Evolutionary conservation across 352 stramenopile species (phyloP), one percentile per base, ranked within the genome.

Genomic region (Phytophthora hibernalis): DNA sequence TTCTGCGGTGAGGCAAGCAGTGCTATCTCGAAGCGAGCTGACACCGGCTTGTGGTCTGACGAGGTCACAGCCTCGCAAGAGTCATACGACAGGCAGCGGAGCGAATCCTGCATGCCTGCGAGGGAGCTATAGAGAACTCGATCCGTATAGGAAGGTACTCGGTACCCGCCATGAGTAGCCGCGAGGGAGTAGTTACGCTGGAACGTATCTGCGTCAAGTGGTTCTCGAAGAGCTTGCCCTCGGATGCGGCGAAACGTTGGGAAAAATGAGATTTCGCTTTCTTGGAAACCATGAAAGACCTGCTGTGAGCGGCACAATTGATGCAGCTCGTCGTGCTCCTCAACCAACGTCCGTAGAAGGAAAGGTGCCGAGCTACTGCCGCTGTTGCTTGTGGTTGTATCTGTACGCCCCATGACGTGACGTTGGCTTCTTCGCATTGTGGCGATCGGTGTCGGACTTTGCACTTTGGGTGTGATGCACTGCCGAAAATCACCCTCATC

Each of bases 101-200:
- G 62, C 20, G 76, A 76, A 13, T 89, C 69, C 33, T 76, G 42
- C 47, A 80, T 71, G 9, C 85, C 85, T 1, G 82, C 72, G 3
- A 97, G 74, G 16, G 90, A 94, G 43, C 85, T 78, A 30, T 91
- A 83, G n/a, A 97, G 69, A 16, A 97, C 81, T 35, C 91, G 85
- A 54, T 97, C 91, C 8, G 91, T 97, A 76, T 96, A 97, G 1
- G 89, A 97, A 6, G 91, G 91, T 15, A 96, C 83, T 31, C 90
- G 87, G 24, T 83, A 79, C 16, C 84, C 84, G 1, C 81, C 79
- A n/a, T 87, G 77, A 16, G 52, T 77, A 3, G 81, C 82, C 26
- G 77, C 54, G 22, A 92, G 73, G 8, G 87, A 92, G 59, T 89
- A 96, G 43, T 93, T 92, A 12, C 62, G 54, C 37, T 68, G 53